phyloP scores from a whole-genome alignment of 2,329 filamentous ascomycete species.

The Neurospora sp. region DNA sequence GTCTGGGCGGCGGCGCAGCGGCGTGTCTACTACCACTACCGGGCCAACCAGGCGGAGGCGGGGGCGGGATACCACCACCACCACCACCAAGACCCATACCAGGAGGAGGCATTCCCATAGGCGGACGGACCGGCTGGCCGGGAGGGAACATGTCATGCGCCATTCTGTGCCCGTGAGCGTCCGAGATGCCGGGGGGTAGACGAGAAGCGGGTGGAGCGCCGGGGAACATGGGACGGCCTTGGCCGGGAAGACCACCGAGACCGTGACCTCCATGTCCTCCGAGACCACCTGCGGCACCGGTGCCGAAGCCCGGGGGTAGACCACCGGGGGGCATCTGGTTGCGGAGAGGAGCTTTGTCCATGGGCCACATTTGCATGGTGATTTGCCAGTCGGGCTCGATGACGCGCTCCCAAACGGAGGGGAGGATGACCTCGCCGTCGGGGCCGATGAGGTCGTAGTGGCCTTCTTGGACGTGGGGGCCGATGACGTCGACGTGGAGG shows the following conservation, averaged over 20 bases:
- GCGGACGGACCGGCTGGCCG: slow-evolving; percentile 4
- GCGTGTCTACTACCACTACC: neutral
- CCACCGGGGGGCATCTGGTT: slow-evolving; percentile 9
- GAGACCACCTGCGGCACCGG: neutral
- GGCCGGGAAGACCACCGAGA: neutral
- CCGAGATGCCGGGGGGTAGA: neutral
- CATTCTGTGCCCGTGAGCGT: neutral
- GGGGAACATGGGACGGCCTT: neutral
- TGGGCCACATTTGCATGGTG: slow-evolving; percentile 51
- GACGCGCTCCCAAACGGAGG: slow-evolving; percentile 72
- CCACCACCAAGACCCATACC: neutral
- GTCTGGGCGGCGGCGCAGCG: neutral
- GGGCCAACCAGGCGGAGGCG: slow-evolving; percentile 9
- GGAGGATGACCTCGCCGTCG: slow-evolving; percentile 73
- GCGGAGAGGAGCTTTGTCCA: slow-evolving; percentile 31
- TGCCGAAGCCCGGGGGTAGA: neutral
- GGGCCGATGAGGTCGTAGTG: slow-evolving; percentile 75
- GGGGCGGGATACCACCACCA: neutral
- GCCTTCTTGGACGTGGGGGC: slow-evolving; percentile 65
- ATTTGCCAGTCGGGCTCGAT: slow-evolving; percentile 66
- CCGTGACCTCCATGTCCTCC: neutral
- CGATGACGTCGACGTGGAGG: slow-evolving; percentile 65
- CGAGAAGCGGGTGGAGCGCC: neutral
- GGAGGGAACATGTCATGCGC: neutral
- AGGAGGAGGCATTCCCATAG: slow-evolving; percentile 1